Evolutionary conservation across 2,329 filamentous ascomycete genomes (phyloP).

Genomic region (Thielaviopsis musarum): DNA sequence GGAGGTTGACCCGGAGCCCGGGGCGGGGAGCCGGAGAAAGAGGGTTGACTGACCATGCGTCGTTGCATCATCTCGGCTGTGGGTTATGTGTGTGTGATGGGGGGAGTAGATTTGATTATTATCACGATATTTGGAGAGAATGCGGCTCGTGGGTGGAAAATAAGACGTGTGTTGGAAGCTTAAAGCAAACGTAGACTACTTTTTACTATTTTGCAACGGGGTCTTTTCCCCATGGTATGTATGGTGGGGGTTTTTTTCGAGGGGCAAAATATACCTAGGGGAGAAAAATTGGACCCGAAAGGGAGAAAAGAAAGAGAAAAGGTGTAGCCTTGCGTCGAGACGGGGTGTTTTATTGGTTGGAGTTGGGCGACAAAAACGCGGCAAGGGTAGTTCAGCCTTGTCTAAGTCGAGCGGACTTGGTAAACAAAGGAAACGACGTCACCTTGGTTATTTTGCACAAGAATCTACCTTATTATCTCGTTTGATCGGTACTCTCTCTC

Average conservation of each 20-base stretch:
- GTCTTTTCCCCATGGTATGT: too few species aligned
- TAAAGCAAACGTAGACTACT: neutral
- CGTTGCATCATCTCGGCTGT: conserved; percentile 36
- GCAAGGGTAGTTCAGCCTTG: neutral
- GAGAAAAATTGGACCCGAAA: neutral
- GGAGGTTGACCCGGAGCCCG: too few species aligned
- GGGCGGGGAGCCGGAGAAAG: too few species aligned
- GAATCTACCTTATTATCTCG: neutral
- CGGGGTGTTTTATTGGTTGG: neutral
- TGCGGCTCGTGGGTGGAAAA: neutral
- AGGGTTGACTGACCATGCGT: conserved; percentile 36
- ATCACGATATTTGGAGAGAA: neutral
- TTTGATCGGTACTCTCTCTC: too few species aligned
- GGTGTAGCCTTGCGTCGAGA: neutral
- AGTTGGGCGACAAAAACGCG: neutral
- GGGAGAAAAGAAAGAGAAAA: neutral
- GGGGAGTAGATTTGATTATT: too few species aligned
- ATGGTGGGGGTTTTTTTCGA: too few species aligned
- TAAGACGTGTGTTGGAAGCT: neutral
- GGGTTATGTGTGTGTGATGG: conserved; percentile 10
- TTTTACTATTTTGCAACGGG: neutral
- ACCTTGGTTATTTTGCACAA: neutral
- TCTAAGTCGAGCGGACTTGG: neutral
- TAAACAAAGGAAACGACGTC: neutral
- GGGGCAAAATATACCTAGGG: neutral